Evolutionary conservation across 2,329 filamentous ascomycete species (phyloP).

Genomic region (Aureobasidium sp.): DNA sequence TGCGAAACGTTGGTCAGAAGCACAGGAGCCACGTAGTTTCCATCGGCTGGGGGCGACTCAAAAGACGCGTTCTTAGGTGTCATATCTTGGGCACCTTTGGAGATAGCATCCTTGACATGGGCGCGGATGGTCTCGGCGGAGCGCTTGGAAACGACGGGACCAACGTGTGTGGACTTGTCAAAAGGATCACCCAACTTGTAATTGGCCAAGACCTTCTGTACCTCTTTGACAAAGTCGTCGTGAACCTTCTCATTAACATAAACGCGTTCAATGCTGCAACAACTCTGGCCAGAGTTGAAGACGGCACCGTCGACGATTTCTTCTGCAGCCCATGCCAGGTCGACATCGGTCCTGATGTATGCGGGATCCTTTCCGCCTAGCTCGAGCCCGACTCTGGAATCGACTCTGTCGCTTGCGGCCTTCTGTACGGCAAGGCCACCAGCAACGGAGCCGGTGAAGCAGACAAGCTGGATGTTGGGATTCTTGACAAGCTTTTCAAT

Average conservation of each 20-base stretch:
- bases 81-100: conserved; percentile 73
- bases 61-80: conserved; percentile 81
- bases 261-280: conserved; percentile 84
- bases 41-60: conserved; percentile 61
- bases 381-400: conserved; percentile 77
- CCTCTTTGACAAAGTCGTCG: conserved; percentile 70
- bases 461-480: conserved; percentile 70
- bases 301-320: conserved; percentile 94
- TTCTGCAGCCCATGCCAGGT: conserved; percentile 82
- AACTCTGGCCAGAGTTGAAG: conserved; percentile 98
- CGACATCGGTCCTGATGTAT: conserved; percentile 78
- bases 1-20: conserved; percentile 74
- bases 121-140: conserved; percentile 68
- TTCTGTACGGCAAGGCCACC: conserved; percentile 80
- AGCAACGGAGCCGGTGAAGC: conserved; percentile 89
- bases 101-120: conserved; percentile 75
- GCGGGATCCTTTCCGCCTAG: conserved; percentile 93
- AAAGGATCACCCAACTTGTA: conserved; percentile 88
- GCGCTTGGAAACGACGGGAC: conserved; percentile 77
- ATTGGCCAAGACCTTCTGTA: conserved; percentile 67
- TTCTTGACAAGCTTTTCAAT: conserved; percentile 74
- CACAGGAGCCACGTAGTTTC: conserved; percentile 84
- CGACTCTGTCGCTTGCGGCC: conserved; percentile 72
- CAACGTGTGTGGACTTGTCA: conserved; percentile 70
- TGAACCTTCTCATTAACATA: conserved; percentile 84